phyloP scores from a whole-genome alignment of 75 land plant genomes.

The Ceratopteris richardii region DNA sequence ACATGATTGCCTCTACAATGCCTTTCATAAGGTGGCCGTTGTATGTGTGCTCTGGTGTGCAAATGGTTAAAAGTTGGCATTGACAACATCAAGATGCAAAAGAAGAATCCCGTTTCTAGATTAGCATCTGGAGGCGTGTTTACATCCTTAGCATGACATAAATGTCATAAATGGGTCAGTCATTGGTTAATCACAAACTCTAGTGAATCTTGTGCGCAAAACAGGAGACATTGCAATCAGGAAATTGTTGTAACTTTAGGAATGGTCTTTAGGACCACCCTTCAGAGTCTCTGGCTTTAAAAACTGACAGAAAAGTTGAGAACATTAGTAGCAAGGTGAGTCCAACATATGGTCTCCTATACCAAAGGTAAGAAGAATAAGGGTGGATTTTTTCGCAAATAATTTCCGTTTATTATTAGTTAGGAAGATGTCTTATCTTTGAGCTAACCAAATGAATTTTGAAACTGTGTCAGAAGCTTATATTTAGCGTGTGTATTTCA shows the following conservation, averaged over 20 bases:
- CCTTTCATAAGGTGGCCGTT: background rate
- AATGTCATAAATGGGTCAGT: background rate
- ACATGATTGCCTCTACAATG: background rate
- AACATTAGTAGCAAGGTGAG: no score
- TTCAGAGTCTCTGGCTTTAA: no score
- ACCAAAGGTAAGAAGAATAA: background rate
- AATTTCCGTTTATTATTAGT: background rate
- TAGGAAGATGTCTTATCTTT: background rate
- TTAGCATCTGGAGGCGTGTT: background rate
- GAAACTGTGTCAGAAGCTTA: no score
- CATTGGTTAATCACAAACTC: background rate
- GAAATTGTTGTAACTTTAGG: no score
- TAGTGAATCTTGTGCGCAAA: background rate
- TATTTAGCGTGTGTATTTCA: constrained; percentile 12
- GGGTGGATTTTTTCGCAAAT: background rate
- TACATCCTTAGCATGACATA: background rate
- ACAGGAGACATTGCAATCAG: no score
- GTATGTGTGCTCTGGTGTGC: background rate
- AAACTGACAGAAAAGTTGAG: no score
- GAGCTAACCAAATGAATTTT: no score
- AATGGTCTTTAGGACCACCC: no score
- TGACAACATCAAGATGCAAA: background rate
- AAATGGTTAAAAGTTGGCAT: background rate
- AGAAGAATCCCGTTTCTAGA: background rate
- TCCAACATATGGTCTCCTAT: background rate